Evolutionary conservation across 169 alveolate species (phyloP).

Genomic region (Perkinsus marinus): DNA sequence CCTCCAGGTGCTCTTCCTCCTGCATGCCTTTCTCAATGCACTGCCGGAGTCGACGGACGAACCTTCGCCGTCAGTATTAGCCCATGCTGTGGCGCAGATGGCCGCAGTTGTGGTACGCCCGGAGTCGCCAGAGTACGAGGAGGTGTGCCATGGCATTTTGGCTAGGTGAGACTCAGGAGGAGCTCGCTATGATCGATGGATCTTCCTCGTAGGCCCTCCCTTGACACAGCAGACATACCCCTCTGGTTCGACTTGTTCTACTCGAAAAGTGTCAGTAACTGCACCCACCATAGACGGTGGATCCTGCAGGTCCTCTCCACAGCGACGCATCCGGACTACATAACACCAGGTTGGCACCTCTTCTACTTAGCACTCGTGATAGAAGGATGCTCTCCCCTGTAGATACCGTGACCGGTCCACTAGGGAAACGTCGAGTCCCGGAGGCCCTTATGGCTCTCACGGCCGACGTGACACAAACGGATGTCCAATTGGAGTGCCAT

Average conservation of each 20-base stretch:
- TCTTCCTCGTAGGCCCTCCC: not conserved
- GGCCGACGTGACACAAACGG: not conserved
- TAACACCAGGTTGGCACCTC: not conserved
- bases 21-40: not conserved
- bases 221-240: not conserved
- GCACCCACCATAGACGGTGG: not conserved
- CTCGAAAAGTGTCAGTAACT: not conserved
- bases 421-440: not conserved
- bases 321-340: not conserved
- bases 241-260: not conserved
- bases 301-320: not conserved
- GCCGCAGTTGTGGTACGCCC: not conserved
- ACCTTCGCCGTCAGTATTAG: not conserved
- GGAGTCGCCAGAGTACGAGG: not conserved
- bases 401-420: not conserved
- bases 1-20: not conserved
- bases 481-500: not conserved
- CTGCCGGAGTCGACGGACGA: not conserved
- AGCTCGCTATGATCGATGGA: not conserved
- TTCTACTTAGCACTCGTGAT: no score
- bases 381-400: not conserved
- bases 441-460: not conserved
- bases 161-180: not conserved
- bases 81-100: not conserved
- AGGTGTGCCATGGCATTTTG: not conserved